A percentile compares a stretch with the other conserved stretches of the same genome.
Conservation (phyloP, 1,284 basidiomycete species). For the Microbotryum intermedium region DNA sequence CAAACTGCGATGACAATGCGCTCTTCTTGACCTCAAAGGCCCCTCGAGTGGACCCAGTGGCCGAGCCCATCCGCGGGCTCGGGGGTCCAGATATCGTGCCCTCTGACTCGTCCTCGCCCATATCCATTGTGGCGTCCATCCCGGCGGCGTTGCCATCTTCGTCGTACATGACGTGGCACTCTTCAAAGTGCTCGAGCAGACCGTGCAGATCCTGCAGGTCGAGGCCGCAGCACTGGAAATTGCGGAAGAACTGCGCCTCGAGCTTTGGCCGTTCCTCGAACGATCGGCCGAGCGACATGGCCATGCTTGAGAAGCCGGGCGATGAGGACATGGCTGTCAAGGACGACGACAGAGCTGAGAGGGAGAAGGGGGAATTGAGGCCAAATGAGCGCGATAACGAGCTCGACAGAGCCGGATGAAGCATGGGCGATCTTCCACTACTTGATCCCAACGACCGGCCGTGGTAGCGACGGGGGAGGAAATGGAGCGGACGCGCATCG, state of each 20-base stretch:
- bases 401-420: slow-evolving; percentile 27
- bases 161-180: slow-evolving; percentile 54
- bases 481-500: background rate
- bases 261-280: slow-evolving; percentile 33
- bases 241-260: slow-evolving; percentile 50
- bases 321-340: slow-evolving; percentile 28
- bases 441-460: background rate
- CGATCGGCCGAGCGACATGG: slow-evolving; percentile 31
- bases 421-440: slow-evolving; percentile 21
- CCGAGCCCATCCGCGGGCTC: slow-evolving; percentile 14
- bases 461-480: background rate
- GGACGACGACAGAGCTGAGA: slow-evolving; percentile 28
- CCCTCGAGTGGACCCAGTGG: background rate
- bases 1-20: slow-evolving; percentile 15
- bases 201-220: slow-evolving; percentile 72
- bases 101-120: slow-evolving; percentile 28
- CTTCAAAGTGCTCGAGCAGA: slow-evolving; percentile 76
- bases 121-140: slow-evolving; percentile 4
- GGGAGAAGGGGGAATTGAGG: slow-evolving; percentile 30
- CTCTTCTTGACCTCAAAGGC: slow-evolving; percentile 26
- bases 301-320: slow-evolving; percentile 29
- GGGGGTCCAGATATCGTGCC: slow-evolving; percentile 28
- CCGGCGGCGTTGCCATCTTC: slow-evolving; percentile 8
- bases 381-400: slow-evolving; percentile 29
- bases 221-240: slow-evolving; percentile 74